These are phyloP conservation scores for Mortierella alpina DNA, from an alignment of 192 early-diverging fungal genomes.

Conservation along the genomic window DNA sequence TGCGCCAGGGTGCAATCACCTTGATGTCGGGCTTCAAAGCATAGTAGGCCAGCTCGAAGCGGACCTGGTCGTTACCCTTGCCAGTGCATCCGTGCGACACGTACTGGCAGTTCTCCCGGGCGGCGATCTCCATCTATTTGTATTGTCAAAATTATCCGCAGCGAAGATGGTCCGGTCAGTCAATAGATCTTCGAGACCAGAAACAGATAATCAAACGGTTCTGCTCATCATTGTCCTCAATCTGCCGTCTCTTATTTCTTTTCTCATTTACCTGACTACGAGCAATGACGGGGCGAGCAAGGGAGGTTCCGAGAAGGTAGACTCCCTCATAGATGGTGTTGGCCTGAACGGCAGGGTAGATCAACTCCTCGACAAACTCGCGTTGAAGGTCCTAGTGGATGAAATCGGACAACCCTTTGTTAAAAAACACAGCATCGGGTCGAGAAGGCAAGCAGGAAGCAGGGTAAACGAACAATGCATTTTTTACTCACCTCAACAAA, in stretches of 20 bases:
- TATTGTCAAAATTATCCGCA: background rate
- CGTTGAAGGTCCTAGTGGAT: constrained; percentile 83
- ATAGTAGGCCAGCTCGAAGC: constrained; percentile 99
- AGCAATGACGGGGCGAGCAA: constrained; percentile 97
- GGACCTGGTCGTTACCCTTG: constrained; percentile 99
- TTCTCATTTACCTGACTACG: constrained; percentile 64
- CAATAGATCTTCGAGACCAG: background rate
- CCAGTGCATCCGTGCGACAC: constrained; percentile 99
- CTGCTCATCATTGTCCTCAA: background rate
- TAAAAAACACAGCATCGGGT: background rate
- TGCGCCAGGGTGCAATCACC: constrained; percentile 97
- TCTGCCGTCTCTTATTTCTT: constrained; percentile 6
- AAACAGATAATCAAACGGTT: background rate
- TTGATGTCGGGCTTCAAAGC: constrained; percentile 93
- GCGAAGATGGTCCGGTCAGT: background rate
- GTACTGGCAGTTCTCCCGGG: constrained; percentile 91
- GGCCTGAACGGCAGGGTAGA: constrained; percentile 93
- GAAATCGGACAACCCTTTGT: background rate
- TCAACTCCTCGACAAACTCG: constrained; percentile 92
- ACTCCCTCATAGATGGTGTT: constrained; percentile 96
- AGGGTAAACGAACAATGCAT: background rate
- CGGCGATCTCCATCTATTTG: constrained; percentile 91
- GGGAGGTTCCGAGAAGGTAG: constrained; percentile 96
- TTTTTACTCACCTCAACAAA: constrained; percentile 81
- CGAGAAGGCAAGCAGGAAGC: background rate